phyloP scores from a whole-genome alignment of 1,139 yeast genomes.

The Sugiyamaella xylanicola region DNA sequence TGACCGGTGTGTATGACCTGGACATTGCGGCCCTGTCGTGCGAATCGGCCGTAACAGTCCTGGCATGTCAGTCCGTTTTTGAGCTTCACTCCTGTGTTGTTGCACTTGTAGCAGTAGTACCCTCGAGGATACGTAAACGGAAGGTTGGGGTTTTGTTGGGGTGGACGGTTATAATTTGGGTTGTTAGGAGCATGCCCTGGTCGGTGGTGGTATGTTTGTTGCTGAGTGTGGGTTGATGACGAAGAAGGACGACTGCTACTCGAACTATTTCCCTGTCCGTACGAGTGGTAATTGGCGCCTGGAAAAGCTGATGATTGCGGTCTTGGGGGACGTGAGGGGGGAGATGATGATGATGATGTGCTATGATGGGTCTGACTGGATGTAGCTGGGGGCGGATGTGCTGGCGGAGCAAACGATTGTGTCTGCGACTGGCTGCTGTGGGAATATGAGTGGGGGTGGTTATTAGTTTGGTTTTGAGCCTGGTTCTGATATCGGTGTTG shows the following conservation, averaged over 20 bases:
- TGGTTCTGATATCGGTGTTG: not conserved
- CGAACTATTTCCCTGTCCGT: not conserved
- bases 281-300: conserved; percentile 9
- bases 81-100: conserved; percentile 70
- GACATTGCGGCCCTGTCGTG: conserved; percentile 40
- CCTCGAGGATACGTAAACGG: conserved; percentile 73
- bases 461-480: not conserved
- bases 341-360: not conserved
- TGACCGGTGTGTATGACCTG: conserved; percentile 20
- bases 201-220: conserved; percentile 2
- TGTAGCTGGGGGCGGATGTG: too few relatives aligned
- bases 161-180: conserved; percentile 9
- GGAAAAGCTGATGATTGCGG: conserved; percentile 15
- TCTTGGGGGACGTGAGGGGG: conserved; percentile 16
- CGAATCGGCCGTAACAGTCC: conserved; percentile 70
- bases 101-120: conserved; percentile 67
- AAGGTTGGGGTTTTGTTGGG: conserved; percentile 37
- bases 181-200: conserved; percentile 1
- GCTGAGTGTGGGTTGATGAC: too few relatives aligned
- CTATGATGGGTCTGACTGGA: too few relatives aligned
- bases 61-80: conserved; percentile 70
- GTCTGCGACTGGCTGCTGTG: conserved; percentile 2
- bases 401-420: conserved; percentile 29
- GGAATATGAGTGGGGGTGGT: conserved; percentile 13
- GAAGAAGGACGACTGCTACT: not conserved